Conservation (phyloP, 345 rosid genomes). For the Populus tremula region DNA sequence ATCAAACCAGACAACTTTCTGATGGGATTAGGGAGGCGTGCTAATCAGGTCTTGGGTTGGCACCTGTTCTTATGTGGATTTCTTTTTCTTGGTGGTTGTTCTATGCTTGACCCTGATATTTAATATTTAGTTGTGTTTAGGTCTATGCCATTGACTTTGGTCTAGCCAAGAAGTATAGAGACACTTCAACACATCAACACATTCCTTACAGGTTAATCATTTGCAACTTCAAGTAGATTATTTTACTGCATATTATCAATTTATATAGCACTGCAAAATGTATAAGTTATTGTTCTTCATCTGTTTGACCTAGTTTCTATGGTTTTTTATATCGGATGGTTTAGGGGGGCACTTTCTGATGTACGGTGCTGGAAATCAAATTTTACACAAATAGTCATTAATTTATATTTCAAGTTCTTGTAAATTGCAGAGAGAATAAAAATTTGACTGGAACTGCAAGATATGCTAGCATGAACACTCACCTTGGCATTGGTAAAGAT, state of each 20-base stretch:
- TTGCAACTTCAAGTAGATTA: not conserved
- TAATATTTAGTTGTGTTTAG: constrained; percentile 32
- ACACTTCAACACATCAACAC: constrained; percentile 76
- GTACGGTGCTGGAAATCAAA: not conserved
- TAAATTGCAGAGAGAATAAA: constrained; percentile 72
- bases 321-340: not conserved
- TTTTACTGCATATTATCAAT: not conserved
- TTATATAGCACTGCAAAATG: not conserved
- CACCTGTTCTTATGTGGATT: constrained; percentile 1
- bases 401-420: not conserved
- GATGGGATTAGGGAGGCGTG: constrained; percentile 89
- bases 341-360: not conserved
- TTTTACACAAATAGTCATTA: not conserved
- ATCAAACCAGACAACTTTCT: constrained; percentile 92
- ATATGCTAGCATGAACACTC: constrained; percentile 96
- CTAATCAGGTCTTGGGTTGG: constrained; percentile 58
- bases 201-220: constrained; percentile 70
- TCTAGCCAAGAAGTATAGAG: constrained; percentile 84
- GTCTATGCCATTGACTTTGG: constrained; percentile 88
- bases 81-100: constrained; percentile 3
- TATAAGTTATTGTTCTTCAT: not conserved
- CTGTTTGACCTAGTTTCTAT: not conserved
- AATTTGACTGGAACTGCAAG: constrained; percentile 92
- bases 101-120: not conserved
- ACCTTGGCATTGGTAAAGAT: constrained; percentile 78